Evolutionary conservation across 768 basidiomycete genomes (phyloP), one percentile per base, ranked within the genome.

Genomic region (Amanita rimosa): DNA sequence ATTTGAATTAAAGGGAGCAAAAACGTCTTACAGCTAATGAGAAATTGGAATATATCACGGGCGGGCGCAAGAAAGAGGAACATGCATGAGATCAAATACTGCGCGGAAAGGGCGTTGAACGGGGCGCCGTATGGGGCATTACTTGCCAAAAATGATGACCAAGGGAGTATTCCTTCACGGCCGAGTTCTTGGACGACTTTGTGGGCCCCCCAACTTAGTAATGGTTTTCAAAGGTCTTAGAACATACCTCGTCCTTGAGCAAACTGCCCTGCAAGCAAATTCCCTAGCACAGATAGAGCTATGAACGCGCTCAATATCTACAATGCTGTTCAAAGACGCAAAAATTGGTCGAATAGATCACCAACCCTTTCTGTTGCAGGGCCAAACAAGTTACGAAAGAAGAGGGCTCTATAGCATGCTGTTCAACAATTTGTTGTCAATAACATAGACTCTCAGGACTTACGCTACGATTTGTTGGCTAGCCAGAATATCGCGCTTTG

Each of bases 361-460:
- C 67, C 14, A 39, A 82, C 83, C 58, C 69, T 70, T 56, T 83
- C 83, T 0, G 78, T 77, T 0, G 69, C 62, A 0, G 72, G 67
- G 0, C 85, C 85, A 59, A 77, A 87, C 6, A 89, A 59, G 60
- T 83, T 83, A 41, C 84, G 71, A 58, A 89, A 88, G 64, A 84
- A 87, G 33, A 86, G 59, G 0, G 84, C 82, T 1, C 80, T 82
- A 53, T 26, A 26, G 26, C 2, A 37, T 31, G 13, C 3, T 6
- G 4, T 13, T 39, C 37, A 11, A 17, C 9, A 19, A 3, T 39
- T 11, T 2, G 9, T 17, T 10, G 9, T 37, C 36, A 37, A 37
- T 10, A 16, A 1, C n/a, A 7, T 37, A 19, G 6, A 37, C 8
- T 36, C n/a, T 6, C 16, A n/a, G 17, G 1, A 64, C 79, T 57